Percentiles rank a stretch among this genome's conserved stretches.
Conservation (phyloP, 345 rosid species). For the Brassica juncea region DNA sequence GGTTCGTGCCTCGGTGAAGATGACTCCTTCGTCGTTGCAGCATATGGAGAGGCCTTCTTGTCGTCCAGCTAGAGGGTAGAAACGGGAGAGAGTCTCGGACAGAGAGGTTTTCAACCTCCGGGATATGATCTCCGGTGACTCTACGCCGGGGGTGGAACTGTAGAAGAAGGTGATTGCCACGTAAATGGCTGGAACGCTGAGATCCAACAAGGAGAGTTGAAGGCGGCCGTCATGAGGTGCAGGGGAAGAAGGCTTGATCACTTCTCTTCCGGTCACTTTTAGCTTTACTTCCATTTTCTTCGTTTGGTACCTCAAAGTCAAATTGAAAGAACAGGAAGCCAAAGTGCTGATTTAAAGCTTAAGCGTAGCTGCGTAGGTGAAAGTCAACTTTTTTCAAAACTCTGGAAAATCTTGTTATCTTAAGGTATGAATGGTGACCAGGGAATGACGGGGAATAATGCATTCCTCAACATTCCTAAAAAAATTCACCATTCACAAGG, state of each 20-base stretch:
- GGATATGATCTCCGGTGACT: background rate
- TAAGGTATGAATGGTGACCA: too few species aligned
- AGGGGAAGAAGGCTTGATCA: constrained; percentile 1
- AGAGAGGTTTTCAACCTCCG: background rate
- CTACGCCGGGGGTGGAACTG: background rate
- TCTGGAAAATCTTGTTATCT: background rate
- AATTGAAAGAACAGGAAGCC: background rate
- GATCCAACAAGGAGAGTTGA: background rate
- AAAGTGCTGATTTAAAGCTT: background rate
- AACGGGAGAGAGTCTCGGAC: background rate
- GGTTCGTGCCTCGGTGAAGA: background rate
- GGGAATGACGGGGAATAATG: too few species aligned
- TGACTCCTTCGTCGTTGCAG: constrained; percentile 11
- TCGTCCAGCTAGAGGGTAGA: constrained; percentile 9
- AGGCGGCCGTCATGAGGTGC: constrained; percentile 3
- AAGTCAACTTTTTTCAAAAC: background rate
- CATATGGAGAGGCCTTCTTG: background rate
- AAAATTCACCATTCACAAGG: too few species aligned
- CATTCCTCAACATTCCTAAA: too few species aligned
- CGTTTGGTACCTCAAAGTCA: background rate
- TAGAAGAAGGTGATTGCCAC: background rate
- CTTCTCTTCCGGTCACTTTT: background rate
- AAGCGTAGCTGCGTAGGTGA: background rate
- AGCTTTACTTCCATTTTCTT: background rate
- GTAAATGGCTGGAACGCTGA: background rate